Evolutionary conservation across 768 basidiomycete species (phyloP).

Genomic region (Strobilomyces confusus): DNA sequence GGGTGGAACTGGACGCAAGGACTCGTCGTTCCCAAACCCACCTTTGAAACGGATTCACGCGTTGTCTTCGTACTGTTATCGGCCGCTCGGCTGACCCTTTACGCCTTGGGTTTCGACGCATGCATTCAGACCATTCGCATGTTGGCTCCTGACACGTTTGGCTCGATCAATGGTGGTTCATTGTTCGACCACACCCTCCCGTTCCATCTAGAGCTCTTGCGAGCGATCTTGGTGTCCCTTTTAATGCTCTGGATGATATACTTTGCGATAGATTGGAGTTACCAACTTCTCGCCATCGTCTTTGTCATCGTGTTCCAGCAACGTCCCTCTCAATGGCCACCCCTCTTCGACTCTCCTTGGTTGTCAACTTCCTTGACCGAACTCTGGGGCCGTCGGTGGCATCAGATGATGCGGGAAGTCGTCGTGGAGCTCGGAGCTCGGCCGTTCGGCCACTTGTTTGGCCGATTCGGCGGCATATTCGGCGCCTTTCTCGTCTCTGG

Average conservation of each 20-base stretch:
- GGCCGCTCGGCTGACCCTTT: neutral
- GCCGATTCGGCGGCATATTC: slow-evolving; percentile 47
- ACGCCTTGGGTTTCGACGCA: neutral
- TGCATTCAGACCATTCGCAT: slow-evolving; percentile 10
- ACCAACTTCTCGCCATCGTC: slow-evolving; percentile 41
- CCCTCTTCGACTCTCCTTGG: slow-evolving; percentile 57
- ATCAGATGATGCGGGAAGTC: slow-evolving; percentile 56
- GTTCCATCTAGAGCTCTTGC: slow-evolving; percentile 29
- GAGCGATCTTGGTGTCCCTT: slow-evolving; percentile 41
- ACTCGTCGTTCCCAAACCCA: neutral
- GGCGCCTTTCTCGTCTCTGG: slow-evolving; percentile 59
- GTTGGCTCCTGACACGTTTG: slow-evolving; percentile 40
- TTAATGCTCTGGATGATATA: slow-evolving; percentile 37
- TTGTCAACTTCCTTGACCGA: slow-evolving; percentile 51
- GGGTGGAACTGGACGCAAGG: neutral
- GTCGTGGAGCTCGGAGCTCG: slow-evolving; percentile 49
- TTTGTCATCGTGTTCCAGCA: slow-evolving; percentile 46
- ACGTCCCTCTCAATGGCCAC: slow-evolving; percentile 55
- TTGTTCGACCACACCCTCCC: slow-evolving; percentile 35
- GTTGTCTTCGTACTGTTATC: neutral
- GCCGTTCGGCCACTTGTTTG: slow-evolving; percentile 42
- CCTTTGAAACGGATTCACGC: neutral
- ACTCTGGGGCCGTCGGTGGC: slow-evolving; percentile 65
- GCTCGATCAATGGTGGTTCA: slow-evolving; percentile 30
- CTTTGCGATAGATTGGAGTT: slow-evolving; percentile 39